Evolutionary conservation across 805 yeast genomes (phyloP), one percentile per base, ranked within the genome.

Genomic region (Wickerhamomyces canadensis): DNA sequence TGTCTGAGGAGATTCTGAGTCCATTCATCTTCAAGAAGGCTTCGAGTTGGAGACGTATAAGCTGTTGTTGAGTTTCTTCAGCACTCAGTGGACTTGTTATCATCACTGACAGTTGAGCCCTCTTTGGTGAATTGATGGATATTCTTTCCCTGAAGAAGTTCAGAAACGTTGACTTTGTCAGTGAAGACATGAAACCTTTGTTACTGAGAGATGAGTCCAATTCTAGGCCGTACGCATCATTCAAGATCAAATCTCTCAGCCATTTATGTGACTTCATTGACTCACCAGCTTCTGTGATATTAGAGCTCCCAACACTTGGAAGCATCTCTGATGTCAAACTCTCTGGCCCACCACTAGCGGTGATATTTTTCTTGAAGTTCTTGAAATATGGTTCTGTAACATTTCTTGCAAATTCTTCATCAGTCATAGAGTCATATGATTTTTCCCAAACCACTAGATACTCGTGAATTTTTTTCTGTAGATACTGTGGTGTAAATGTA

Each of bases 381-480:
- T 50, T 47, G 18, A 72, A 31, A 44, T 70, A 78, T 9, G 65
- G 62, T 3, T 54, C 41, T 15, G 69, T 40, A 34, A 70, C 58
- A 4, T 52, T 43, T 6, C 44, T 35, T 13, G 49, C 43, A 41
- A 77, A 78, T 8, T 59, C 59, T 0, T 31, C 33, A 11, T 64
- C 68, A 3, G 62, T 54, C 44, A 67, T 31, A 0, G 43, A 45
- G 1, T 44, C 39, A 6, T 70, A 37, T 9, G 53, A 51, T 1
- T 40, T 31, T 36, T 65, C 76, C 63, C 78, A 62, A 17, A 58
- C 61, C 9, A 41, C 14, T 2, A 81, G 45, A 33, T 70, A 73
- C 19, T 65, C 70, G 36, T 79, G 72, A 18, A 81, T 66, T 36
- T 70, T 68, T 0, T 38, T 35, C 27, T 68, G 69, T 7, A 82